Evolutionary conservation across 2,329 filamentous ascomycete species (phyloP), one percentile per base, ranked within the genome.

Genomic region (Fusarium armeniacum): DNA sequence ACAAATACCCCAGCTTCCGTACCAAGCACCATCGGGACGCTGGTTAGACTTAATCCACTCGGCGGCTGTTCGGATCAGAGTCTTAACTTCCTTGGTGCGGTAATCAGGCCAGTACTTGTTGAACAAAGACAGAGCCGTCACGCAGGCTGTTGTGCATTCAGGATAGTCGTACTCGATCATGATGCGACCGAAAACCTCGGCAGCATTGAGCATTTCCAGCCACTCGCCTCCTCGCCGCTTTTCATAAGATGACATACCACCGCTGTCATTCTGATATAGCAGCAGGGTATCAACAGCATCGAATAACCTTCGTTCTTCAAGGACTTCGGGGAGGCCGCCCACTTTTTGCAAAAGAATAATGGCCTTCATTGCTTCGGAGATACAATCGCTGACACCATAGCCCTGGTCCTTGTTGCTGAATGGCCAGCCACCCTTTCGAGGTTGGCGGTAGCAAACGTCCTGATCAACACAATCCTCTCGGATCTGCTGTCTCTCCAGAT

Each of bases 151-250:
- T 1, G 96, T 99, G 83, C 96, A 99, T 80, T 99, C 96, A 0
- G 95, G 94, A 76, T 99, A 98, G 78, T 97, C 93, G 78, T 99
- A 99, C 77, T 98, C 95, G 56, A 99, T 91, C 96, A 99, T 99
- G 81, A 99, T 99, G 22, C 90, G 88, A 16, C 93, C 94, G 79
- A 99, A 99, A 0, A 99, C 94, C 78, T 99, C 96, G 2, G 96
- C 96, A 0, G 95, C 95, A 76, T 99, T 99, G 44, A 99, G 87
- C 78, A 90, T 86, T 79, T 99, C 96, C 71, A 98, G 79, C 71
- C 87, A 88, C 71, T 92, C 86, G 12, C 92, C 91, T 3, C 91
- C 95, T 28, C 96, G 89, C 2, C 91, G 91, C 3, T 88, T 88
- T 77, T 99, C 96, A 78, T 99, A 99, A 18, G 93, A 96, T 1